phyloP scores from a whole-genome alignment of 2,329 filamentous ascomycete species.

The Cadophora gregata region DNA sequence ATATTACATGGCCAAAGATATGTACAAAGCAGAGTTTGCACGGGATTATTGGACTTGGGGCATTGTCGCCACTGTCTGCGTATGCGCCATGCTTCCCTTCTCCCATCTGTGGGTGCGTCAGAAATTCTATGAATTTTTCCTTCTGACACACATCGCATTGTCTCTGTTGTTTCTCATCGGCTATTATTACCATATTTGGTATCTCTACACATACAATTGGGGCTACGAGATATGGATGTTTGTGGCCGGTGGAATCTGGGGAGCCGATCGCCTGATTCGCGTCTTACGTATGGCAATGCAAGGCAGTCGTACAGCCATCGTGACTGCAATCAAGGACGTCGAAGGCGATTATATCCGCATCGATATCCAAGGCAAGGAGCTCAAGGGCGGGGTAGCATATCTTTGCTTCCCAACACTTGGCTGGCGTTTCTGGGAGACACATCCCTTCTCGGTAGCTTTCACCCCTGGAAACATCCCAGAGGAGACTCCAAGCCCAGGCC shows the following conservation, averaged over 20 bases:
- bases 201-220: slow-evolving; percentile 4
- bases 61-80: background rate
- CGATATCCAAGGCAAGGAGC: slow-evolving; percentile 1
- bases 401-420: slow-evolving; percentile 9
- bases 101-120: slow-evolving; percentile 6
- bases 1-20: background rate
- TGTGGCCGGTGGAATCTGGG: slow-evolving; percentile 7
- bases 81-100: slow-evolving; percentile 1
- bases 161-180: slow-evolving; percentile 6
- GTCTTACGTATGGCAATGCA: slow-evolving; percentile 1
- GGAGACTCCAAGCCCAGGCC: background rate
- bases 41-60: slow-evolving; percentile 4
- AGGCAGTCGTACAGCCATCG: slow-evolving; percentile 1
- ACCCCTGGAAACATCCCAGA: background rate
- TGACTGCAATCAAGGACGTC: background rate
- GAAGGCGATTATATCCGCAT: slow-evolving; percentile 14
- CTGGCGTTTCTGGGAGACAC: slow-evolving; percentile 12
- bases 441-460: slow-evolving; percentile 13
- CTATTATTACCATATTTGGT: slow-evolving; percentile 12
- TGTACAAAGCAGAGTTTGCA: background rate
- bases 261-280: background rate
- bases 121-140: slow-evolving; percentile 9
- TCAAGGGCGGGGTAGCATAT: background rate
- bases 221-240: slow-evolving; percentile 18
- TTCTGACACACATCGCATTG: background rate